Base-by-base conservation (phyloP, 2,329 filamentous ascomycete genomes). In the Zasmidium citrigriseum region DNA sequence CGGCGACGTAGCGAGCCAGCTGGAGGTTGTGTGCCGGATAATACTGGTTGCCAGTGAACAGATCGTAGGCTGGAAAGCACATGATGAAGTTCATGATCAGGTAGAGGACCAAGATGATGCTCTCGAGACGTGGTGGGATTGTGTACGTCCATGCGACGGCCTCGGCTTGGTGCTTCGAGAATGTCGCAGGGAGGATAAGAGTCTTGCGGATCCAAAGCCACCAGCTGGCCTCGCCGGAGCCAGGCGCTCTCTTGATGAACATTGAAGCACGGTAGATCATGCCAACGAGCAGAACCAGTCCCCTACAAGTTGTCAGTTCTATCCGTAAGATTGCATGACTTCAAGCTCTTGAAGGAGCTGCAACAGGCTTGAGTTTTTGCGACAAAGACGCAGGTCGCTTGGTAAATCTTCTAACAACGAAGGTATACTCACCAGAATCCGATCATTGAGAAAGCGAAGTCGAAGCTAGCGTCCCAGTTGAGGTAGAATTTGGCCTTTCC, bases 1-100 rank as follows among this genome's bases (percentile, higher is more conserved):
- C 86, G 0, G 84, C 83, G 0, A 85, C 76, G 55, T 86, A 88
- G 1, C 86, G 82, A 60, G 77, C 70, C 3, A 79, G 55, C 62
- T 84, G 81, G 5, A 64, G 45, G 25, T 41, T 55, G 14, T 44
- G 23, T 14, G 50, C 52, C 3, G 59, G 38, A 21, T 62, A 63
- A 44, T 80, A 82, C 4, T 82, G 73, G 57, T 83, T 83, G 11
- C 75, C 77, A 3, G 69, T 57, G 11, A 80, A 79, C 0, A 78
- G 64, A 3, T 74, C 71, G 61, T 83, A 83, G 7, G 72, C 75
- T n/a, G 78, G 70, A 16, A 72, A 70, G 41, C 75, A 80, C 1
- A 82, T 62, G 2, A 77, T 52, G 2, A 76, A 66, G 51, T 78
- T 82, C 10, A 83, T 57, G 1, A 74, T 11, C 65, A 80, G 78